A percentile compares a stretch with the other conserved stretches of the same genome.
These are phyloP conservation scores for Globisporangium sylvaticum DNA, from an alignment of 352 stramenopile species.

Conservation along the genomic window DNA sequence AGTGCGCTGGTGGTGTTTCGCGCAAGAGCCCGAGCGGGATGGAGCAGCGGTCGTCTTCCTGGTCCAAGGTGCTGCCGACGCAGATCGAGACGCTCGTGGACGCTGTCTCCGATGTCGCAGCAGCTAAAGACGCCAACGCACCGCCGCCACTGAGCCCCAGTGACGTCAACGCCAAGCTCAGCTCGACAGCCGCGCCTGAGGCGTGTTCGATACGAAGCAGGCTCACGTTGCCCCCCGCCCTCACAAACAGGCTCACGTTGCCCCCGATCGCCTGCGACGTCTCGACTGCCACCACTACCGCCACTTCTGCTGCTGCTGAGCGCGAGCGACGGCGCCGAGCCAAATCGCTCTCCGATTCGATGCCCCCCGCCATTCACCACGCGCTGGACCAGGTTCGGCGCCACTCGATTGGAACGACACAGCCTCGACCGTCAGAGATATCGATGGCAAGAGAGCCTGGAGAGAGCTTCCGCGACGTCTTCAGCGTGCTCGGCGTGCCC, in stretches of 20 bases:
- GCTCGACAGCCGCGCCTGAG: background rate
- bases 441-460: background rate
- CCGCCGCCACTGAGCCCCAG: background rate
- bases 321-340: background rate
- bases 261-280: background rate
- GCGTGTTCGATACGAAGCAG: background rate
- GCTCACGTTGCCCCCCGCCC: background rate
- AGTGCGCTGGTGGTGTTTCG: background rate
- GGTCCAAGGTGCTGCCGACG: background rate
- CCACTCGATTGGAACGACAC: constrained; percentile 8
- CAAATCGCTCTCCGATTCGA: background rate
- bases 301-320: background rate
- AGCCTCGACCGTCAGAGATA: background rate
- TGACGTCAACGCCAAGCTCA: constrained; percentile 2
- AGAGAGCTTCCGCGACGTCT: constrained; percentile 16
- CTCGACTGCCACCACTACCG: background rate
- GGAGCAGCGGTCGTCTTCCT: background rate
- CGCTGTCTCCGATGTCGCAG: background rate
- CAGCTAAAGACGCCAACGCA: background rate
- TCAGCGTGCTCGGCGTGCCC: constrained; percentile 9
- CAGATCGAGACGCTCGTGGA: background rate
- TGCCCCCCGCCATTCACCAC: background rate
- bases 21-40: background rate
- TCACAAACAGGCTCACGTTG: too few species aligned
- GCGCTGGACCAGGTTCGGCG: background rate